These are phyloP conservation scores for Akanthomyces lecanii DNA, from an alignment of 2,329 filamentous ascomycete genomes.

Conservation along the genomic window DNA sequence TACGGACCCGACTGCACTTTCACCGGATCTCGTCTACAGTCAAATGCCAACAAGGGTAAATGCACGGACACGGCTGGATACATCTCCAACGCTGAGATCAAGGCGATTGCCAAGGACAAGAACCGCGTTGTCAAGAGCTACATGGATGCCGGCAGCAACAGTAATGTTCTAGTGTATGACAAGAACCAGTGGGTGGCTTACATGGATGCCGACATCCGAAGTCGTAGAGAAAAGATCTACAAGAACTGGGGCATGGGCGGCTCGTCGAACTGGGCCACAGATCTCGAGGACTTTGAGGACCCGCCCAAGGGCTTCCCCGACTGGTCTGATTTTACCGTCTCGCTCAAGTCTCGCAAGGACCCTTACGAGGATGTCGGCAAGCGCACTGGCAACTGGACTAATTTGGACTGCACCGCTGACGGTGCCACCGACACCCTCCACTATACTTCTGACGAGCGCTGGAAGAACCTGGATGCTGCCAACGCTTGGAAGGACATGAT, in stretches of 20 bases:
- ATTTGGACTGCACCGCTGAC: constrained; percentile 21
- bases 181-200: constrained; percentile 21
- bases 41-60: constrained; percentile 21
- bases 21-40: not conserved
- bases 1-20: constrained; percentile 21
- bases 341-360: constrained; percentile 20
- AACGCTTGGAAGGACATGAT: constrained; percentile 3
- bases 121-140: constrained; percentile 16
- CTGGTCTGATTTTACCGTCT: constrained; percentile 21
- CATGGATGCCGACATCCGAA: constrained; percentile 21
- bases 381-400: constrained; percentile 25
- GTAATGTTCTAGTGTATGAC: constrained; percentile 23
- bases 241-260: constrained; percentile 22
- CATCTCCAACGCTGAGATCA: constrained; percentile 31
- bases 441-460: not conserved
- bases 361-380: constrained; percentile 18
- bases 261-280: constrained; percentile 24
- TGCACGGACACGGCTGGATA: constrained; percentile 23
- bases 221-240: constrained; percentile 14
- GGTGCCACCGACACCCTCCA: constrained; percentile 10
- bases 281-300: constrained; percentile 22
- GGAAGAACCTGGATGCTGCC: not conserved
- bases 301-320: constrained; percentile 16
- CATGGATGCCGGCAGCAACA: constrained; percentile 18
- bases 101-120: constrained; percentile 22